Conservation (phyloP, 2,329 filamentous ascomycete genomes). For the Penicillium thymicola region DNA sequence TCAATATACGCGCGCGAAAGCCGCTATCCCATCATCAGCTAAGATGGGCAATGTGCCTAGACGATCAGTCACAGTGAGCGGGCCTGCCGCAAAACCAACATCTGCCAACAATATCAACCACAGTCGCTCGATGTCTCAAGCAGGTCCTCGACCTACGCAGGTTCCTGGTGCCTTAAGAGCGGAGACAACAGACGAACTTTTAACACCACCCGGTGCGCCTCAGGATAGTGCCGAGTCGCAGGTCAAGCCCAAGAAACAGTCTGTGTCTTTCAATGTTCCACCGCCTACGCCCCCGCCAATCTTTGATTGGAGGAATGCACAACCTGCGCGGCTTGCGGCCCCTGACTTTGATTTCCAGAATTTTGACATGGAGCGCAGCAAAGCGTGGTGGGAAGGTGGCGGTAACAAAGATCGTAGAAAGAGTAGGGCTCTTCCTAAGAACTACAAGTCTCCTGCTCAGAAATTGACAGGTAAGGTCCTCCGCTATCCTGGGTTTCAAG, state of each 20-base stretch:
- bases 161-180: neutral
- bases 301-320: constrained; percentile 67
- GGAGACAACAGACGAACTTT: constrained; percentile 14
- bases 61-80: constrained; percentile 28
- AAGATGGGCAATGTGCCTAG: constrained; percentile 23
- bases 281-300: constrained; percentile 46
- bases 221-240: constrained; percentile 23
- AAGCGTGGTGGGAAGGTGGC: constrained; percentile 74
- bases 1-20: constrained; percentile 20
- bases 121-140: constrained; percentile 18
- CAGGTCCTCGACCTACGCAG: constrained; percentile 3
- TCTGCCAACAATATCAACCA: constrained; percentile 1
- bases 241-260: constrained; percentile 37
- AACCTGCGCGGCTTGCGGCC: constrained; percentile 59
- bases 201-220: constrained; percentile 15
- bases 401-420: constrained; percentile 47
- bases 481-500: neutral
- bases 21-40: constrained; percentile 8
- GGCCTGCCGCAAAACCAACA: constrained; percentile 11
- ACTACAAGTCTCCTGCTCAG: constrained; percentile 33
- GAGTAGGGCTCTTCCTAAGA: constrained; percentile 43
- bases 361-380: constrained; percentile 48
- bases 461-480: constrained; percentile 32
- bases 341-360: constrained; percentile 59
- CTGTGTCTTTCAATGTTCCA: constrained; percentile 47